Evolutionary conservation across 2,329 filamentous ascomycete genomes (phyloP), one percentile per base, ranked within the genome.

Genomic region (Fusarium papillatum): DNA sequence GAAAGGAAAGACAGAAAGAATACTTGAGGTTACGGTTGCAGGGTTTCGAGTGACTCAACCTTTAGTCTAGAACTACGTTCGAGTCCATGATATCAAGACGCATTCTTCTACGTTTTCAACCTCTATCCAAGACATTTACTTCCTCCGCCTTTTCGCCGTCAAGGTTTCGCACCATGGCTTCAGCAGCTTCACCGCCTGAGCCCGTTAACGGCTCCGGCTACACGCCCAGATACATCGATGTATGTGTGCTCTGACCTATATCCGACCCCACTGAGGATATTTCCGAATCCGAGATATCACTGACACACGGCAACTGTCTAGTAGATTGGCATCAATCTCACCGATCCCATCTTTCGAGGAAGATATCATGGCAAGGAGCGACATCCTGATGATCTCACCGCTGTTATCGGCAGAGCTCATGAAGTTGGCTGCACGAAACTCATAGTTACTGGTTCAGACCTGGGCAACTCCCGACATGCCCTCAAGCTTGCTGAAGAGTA

Each of bases 321-420:
- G 74, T 81, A 93, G 91, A 93, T 99, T 81, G 97, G 96, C 69
- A 98, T 99, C 88, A 99, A 99, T 84, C 90, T 99, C 67, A 94
- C 96, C 65, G 97, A 99, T 81, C 94, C 95, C 64, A 95, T 98
- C 71, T 99, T 96, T 84, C 90, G 91, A 59, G 97, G 97, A 63
- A 85, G 90, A 50, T 97, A 98, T 82, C 93, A 97, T 81, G 95
- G 95, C 80, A 95, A 93, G 73, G 89, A 94, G 77, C 86, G 87
- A 31, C 95, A 97, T 79, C 90, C 92, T 14, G 89, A 94, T 79
- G 95, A 97, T 81, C 90, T 96, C 19, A 83, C 88, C 34, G 93
- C 92, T 75, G 94, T 99, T 31, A 86, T 99, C n/a, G 88, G 93
- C 74, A 90, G 97, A 75, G 95, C 95, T 5, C 85, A 90, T 19